Conservation (phyloP, 2,329 filamentous ascomycete genomes). For the Plectosphaerella cucumerina region DNA sequence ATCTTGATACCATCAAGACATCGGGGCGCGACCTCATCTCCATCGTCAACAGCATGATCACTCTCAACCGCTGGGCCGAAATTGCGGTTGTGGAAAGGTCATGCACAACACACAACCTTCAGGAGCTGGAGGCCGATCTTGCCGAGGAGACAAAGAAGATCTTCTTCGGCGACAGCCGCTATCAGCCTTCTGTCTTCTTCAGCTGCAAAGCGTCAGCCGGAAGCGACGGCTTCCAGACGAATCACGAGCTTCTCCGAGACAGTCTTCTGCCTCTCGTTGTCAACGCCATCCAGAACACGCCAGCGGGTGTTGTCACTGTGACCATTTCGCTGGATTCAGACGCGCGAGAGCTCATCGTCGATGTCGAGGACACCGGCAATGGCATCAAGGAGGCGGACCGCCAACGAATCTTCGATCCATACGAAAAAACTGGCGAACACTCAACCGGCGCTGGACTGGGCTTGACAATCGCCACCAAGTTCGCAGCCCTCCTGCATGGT, state of each 20-base stretch:
- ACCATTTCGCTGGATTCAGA: conserved; percentile 23
- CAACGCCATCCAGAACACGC: conserved; percentile 37
- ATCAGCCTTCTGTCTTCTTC: conserved; percentile 25
- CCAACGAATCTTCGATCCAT: conserved; percentile 34
- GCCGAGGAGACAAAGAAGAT: conserved; percentile 21
- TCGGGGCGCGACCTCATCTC: conserved; percentile 38
- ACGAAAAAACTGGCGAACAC: conserved; percentile 33
- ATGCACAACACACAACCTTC: conserved; percentile 16
- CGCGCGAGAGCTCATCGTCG: conserved; percentile 25
- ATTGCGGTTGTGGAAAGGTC: conserved; percentile 23
- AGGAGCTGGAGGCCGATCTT: conserved; percentile 24
- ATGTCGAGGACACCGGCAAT: conserved; percentile 36
- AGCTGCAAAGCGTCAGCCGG: conserved; percentile 20
- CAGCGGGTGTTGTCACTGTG: conserved; percentile 29
- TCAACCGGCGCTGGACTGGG: conserved; percentile 36
- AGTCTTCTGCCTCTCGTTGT: conserved; percentile 34
- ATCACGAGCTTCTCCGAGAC: conserved; percentile 34
- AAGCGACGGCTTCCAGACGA: conserved; percentile 25
- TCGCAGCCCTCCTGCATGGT: conserved; percentile 34
- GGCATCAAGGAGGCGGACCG: conserved; percentile 31
- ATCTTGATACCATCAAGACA: conserved; percentile 29
- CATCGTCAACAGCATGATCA: conserved; percentile 40
- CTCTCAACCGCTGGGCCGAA: conserved; percentile 32
- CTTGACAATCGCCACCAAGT: conserved; percentile 34
- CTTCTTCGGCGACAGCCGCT: conserved; percentile 21